Evolutionary conservation across 2,329 filamentous ascomycete species (phyloP).

Genomic region (Ploettnerulaceae sp.): DNA sequence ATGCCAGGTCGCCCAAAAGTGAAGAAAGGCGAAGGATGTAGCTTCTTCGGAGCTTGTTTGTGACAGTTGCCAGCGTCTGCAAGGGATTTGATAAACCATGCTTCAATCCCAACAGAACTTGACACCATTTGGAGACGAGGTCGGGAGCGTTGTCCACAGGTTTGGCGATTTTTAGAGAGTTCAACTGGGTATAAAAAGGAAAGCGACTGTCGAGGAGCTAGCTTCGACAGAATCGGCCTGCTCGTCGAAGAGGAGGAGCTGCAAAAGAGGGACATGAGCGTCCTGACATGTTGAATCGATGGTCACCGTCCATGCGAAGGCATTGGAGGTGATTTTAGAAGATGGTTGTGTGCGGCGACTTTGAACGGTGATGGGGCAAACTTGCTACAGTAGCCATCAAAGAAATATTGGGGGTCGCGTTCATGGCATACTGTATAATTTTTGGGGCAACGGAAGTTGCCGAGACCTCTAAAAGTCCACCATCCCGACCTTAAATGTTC

Average conservation of each 20-base stretch:
- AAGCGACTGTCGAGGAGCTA: slow-evolving; percentile 35
- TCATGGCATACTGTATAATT: slow-evolving; percentile 4
- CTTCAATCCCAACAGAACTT: slow-evolving; percentile 25
- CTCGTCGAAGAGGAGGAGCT: slow-evolving; percentile 45
- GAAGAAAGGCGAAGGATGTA: slow-evolving; percentile 18
- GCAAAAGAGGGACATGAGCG: slow-evolving; percentile 60
- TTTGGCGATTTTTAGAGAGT: slow-evolving; percentile 3
- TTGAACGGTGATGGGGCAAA: too few species aligned
- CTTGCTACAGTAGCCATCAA: too few species aligned
- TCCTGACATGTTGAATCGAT: slow-evolving; percentile 51
- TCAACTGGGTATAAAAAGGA: slow-evolving; percentile 32
- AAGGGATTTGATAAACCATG: slow-evolving; percentile 34
- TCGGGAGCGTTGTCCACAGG: background rate
- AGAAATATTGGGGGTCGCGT: background rate
- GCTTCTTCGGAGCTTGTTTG: slow-evolving; percentile 23
- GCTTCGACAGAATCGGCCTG: slow-evolving; percentile 44
- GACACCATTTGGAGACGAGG: slow-evolving; percentile 11
- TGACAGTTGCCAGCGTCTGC: slow-evolving; percentile 29
- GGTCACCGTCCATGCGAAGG: slow-evolving; percentile 22
- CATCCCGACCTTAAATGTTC: background rate
- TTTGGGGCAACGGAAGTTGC: slow-evolving; percentile 12
- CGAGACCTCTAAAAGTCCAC: slow-evolving; percentile 8
- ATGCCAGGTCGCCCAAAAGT: slow-evolving; percentile 20
- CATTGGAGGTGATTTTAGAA: slow-evolving; percentile 21
- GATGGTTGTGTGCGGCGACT: background rate